Base-by-base conservation (phyloP, 371 early-diverging fungal genomes). In the Nematocida sp. region DNA sequence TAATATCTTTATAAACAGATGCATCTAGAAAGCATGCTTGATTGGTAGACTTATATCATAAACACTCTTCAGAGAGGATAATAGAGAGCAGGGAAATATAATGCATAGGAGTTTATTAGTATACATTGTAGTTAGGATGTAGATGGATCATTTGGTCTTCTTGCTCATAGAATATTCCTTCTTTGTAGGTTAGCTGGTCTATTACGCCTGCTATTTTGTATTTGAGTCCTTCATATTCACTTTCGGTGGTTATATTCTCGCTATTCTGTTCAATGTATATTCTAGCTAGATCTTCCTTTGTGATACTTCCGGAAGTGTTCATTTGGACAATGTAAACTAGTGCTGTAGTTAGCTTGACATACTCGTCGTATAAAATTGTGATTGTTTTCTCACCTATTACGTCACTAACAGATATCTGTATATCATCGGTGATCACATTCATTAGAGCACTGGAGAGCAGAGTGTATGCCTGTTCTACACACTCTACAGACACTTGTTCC, bases 361-460 rank as follows among this genome's bases (percentile, higher is more conserved):
- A 76, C 34, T 81, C 82, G 13, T 78, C 80, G 47, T 38, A 76
- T 31, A 53, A 74, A 19, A 80, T 61, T 23, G 27, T 57, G 25
- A 49, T 63, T 19, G 79, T 81, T 63, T 85, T 84, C 45, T 77
- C 76, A 32, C 82, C 82, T 5, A 79, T 76, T 52, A 78, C 78
- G 5, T 83, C 78, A 76, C 41, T 58, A 78, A 63, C 62, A 11
- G 48, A 43, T 17, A 81, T 21, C 78, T 84, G 87, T 35, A 94
- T 84, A 76, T 90, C 89, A 35, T 91, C 94, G 77, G 88, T 87
- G 78, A 92, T 89, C 17, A 97, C 88, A 25, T 90, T 89, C 61
- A 95, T 87, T 60, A 96, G 92, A 0, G 93, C 92, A 32, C 90
- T 89, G 38, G 88, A 88, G 52, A 98, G 81, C 46, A 98, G 86